Percentiles rank a stretch among this genome's conserved stretches.
These are phyloP conservation scores for Coemansia sp. DNA, from an alignment of 371 early-diverging fungal species.

Conservation along the genomic window DNA sequence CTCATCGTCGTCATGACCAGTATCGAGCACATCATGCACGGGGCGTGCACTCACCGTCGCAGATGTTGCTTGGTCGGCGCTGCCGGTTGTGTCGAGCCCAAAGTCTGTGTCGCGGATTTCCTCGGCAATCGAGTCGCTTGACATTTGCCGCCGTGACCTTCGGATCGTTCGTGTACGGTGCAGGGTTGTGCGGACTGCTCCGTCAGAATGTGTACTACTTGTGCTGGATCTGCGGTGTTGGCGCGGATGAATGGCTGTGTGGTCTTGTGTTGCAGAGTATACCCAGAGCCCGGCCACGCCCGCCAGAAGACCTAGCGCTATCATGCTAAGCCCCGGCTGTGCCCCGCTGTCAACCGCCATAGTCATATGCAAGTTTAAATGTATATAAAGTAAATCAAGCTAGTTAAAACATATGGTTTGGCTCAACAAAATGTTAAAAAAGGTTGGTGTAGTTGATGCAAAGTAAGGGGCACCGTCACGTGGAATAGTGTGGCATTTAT, in stretches of 20 bases:
- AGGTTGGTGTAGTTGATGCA: background rate
- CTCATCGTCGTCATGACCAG: background rate
- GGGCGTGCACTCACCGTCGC: background rate
- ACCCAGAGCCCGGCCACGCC: constrained; percentile 47
- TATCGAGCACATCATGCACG: background rate
- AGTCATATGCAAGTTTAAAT: background rate
- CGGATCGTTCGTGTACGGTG: constrained; percentile 41
- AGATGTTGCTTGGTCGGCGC: background rate
- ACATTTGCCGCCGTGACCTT: constrained; percentile 24
- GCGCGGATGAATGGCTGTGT: background rate
- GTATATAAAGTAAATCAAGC: too few relatives aligned
- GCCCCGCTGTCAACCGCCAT: background rate
- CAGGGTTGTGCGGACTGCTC: background rate
- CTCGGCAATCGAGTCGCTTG: constrained; percentile 3
- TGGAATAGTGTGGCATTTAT: background rate
- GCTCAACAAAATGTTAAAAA: background rate
- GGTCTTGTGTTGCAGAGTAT: constrained; percentile 20
- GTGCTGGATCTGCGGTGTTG: background rate
- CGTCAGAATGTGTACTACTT: background rate
- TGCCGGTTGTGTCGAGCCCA: background rate
- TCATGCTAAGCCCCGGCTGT: constrained; percentile 38
- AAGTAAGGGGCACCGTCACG: background rate
- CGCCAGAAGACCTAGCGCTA: constrained; percentile 31
- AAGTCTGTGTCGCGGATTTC: background rate
- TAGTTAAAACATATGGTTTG: background rate